Evolutionary conservation across 2,329 filamentous ascomycete genomes (phyloP).

Genomic region (Nemania serpens): DNA sequence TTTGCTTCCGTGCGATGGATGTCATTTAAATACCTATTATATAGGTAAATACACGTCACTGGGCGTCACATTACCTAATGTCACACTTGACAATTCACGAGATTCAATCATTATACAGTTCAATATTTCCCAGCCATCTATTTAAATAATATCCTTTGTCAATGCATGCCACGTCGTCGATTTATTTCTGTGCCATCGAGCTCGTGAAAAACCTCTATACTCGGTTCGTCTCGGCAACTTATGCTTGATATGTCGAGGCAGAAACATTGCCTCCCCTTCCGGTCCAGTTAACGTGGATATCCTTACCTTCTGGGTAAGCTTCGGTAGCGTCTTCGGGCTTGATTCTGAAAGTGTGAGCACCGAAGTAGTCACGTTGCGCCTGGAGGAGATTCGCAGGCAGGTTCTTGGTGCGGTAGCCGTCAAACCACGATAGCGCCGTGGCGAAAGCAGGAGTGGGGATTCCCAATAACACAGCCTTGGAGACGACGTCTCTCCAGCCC

Average conservation of each 20-base stretch:
- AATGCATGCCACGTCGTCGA: constrained; percentile 26
- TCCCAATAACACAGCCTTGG: constrained; percentile 90
- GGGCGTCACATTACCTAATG: too few species aligned
- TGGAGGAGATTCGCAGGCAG: constrained; percentile 98
- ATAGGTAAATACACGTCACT: too few species aligned
- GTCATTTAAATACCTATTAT: too few species aligned
- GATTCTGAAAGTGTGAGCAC: constrained; percentile 87
- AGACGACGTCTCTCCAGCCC: constrained; percentile 89
- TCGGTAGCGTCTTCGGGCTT: constrained; percentile 78
- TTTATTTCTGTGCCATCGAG: constrained; percentile 25
- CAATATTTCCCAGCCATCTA: constrained; percentile 34
- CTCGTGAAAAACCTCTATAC: constrained; percentile 11
- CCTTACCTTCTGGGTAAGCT: constrained; percentile 82
- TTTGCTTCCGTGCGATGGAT: too few species aligned
- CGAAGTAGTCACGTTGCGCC: constrained; percentile 99
- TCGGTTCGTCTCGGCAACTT: constrained; percentile 43
- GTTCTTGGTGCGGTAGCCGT: constrained; percentile 96
- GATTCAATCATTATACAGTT: constrained; percentile 34
- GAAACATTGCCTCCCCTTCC: constrained; percentile 96
- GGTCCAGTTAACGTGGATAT: constrained; percentile 99
- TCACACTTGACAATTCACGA: constrained; percentile 16
- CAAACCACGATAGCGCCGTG: constrained; percentile 97
- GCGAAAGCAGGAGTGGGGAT: constrained; percentile 97
- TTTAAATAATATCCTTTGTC: constrained; percentile 30
- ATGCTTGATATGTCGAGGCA: constrained; percentile 96